Evolutionary conservation across 208 protist species (phyloP), one percentile per base, ranked within the genome.

Genomic region (Crithidia brevicula): DNA sequence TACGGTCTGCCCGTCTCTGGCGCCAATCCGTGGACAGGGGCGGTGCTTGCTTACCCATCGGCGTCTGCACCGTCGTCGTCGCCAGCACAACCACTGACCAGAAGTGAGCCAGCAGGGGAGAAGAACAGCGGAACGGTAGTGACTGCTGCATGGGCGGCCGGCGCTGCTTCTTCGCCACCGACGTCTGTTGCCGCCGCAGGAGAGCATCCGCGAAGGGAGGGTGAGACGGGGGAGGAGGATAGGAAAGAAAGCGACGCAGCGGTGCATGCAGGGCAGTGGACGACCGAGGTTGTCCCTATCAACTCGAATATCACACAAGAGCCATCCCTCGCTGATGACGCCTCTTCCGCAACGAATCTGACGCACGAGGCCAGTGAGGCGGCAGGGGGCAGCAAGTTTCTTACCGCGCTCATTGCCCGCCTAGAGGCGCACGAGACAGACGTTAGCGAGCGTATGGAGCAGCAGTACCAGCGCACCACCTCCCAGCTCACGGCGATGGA

Each of bases 381-480:
- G 15, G 74, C 62, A 2, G 69, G 69, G 10, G 78, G 83, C 36
- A 66, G 77, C 33, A 69, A 72, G 33, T 86, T 84, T 62, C 60
- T 92, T 0, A 51, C 79, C 8, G 57, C 72, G 5, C 74, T 86
- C 23, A 73, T 88, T 20, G 67, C 40, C 36, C 77, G 82, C 34
- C 51, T 89, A 7, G 86, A 92, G 75, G 59, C 49, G 15, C 58
- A 86, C 47, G 86, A 92, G 67, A 75, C 54, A 25, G 73, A 75
- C 11, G 72, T 81, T n/a, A 74, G 71, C 1, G 87, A 88, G 70
- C 59, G 61, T 16, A 71, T 86, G 30, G 86, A 92, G 64, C 57
- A 76, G 30, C 78, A 87, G 53, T 72, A 87, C 49, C 82, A 89
- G 67, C 67, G 67, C 27, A 86, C 78, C 23, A 77, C 75, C 31